phyloP scores from a whole-genome alignment of 164 flowering plant genomes.

The Paratinospora sagittata region DNA sequence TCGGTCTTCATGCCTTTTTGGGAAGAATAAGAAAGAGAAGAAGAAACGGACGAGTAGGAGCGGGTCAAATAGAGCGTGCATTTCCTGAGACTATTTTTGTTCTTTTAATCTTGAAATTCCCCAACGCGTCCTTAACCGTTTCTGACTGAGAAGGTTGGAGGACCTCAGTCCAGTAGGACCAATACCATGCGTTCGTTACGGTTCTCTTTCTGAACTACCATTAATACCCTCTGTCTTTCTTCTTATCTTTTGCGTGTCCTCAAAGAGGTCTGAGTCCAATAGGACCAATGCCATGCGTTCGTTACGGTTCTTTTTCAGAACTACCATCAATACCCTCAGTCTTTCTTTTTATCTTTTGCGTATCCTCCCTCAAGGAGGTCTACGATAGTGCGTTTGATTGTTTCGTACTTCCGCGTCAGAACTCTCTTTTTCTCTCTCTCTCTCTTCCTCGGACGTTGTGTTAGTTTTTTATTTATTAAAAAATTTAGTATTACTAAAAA shows the following conservation, averaged over 20 bases:
- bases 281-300: background rate
- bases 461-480: too few relatives aligned
- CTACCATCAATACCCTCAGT: background rate
- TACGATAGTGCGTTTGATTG: too few relatives aligned
- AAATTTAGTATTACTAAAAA: too few relatives aligned
- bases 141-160: too few relatives aligned
- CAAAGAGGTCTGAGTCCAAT: background rate
- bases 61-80: background rate
- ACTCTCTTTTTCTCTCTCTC: too few relatives aligned
- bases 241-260: background rate
- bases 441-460: too few relatives aligned
- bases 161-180: background rate
- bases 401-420: too few relatives aligned
- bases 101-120: background rate
- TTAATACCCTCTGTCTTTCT: background rate
- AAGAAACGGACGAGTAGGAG: background rate
- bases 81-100: background rate
- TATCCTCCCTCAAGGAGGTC: too few relatives aligned
- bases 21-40: background rate
- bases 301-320: background rate
- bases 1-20: background rate
- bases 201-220: background rate
- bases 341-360: background rate
- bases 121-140: background rate
- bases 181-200: background rate